A percentile compares a stretch with the other conserved stretches of the same genome.
phyloP scores from a whole-genome alignment of 148 eudicot genomes.

The Euryodendron excelsum region DNA sequence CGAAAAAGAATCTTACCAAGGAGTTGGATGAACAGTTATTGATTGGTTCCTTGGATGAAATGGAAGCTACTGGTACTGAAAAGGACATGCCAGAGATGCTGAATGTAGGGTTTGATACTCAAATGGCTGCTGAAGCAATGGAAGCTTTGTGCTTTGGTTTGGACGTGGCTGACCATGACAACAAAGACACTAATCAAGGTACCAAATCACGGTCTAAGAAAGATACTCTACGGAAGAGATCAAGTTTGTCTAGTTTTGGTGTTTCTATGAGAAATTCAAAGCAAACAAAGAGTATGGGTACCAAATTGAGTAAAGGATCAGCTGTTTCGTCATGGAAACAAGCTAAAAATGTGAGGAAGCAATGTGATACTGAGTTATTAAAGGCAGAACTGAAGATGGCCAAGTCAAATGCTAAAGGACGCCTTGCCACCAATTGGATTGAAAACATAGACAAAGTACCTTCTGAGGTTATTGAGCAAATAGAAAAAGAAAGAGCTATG shows the following conservation, averaged over 20 bases:
- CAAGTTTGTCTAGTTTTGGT: slow-evolving; percentile 22
- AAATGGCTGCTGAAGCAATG: slow-evolving; percentile 98
- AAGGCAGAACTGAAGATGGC: slow-evolving; percentile 25
- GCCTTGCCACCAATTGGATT: slow-evolving; percentile 6
- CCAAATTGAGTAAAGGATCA: slow-evolving; percentile 11
- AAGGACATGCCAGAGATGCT: slow-evolving; percentile 33
- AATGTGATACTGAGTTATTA: slow-evolving; percentile 14
- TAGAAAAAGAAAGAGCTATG: slow-evolving; percentile 7
- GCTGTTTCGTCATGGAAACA: slow-evolving; percentile 22
- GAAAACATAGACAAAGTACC: slow-evolving; percentile 14
- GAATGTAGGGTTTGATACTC: slow-evolving; percentile 75
- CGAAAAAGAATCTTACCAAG: slow-evolving; percentile 27
- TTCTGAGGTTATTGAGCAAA: slow-evolving; percentile 17
- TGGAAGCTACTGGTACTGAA: slow-evolving; percentile 20
- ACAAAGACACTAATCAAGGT: slow-evolving; percentile 22
- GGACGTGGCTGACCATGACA: slow-evolving; percentile 22
- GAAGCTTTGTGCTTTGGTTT: slow-evolving; percentile 54
- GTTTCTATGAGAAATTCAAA: slow-evolving; percentile 37
- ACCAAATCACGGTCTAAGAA: slow-evolving; percentile 18
- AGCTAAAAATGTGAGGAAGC: slow-evolving; percentile 18
- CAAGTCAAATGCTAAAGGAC: slow-evolving; percentile 18
- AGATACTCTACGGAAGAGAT: slow-evolving; percentile 23
- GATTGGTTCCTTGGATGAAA: slow-evolving; percentile 21
- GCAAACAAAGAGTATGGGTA: slow-evolving; percentile 13
- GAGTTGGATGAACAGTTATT: slow-evolving; percentile 35